Base-by-base conservation (phyloP, 2,329 filamentous ascomycete genomes). In the Aspergillus jensenii region DNA sequence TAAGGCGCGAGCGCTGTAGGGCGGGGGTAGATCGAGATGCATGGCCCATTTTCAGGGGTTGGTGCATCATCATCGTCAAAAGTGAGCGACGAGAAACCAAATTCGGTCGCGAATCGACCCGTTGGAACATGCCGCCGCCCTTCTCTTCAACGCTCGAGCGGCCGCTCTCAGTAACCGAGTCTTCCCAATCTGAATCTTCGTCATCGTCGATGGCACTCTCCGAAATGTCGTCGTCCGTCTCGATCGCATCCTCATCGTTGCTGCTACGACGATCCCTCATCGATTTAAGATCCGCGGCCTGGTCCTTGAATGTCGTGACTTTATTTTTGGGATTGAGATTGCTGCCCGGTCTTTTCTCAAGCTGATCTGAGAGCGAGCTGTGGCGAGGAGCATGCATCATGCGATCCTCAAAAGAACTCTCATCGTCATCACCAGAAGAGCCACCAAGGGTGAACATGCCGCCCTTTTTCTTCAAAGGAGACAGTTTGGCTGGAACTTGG, bases 101-200 rank as follows among this genome's bases (percentile, higher is more conserved):
- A 69, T 96, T 91, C 7, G 88, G 86, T 73, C 87, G 87, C 41
- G 93, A 97, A 73, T 96, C 91, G 49, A 98, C 92, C 8, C 95
- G 89, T 74, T 93, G 87, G 82, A 99, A 99, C 67, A 91, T 82
- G 19, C 27, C 9, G 25, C 25, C 25, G 27, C 86, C 84, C 68
- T 86, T 87, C 60, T 95, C 89, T 61, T 95, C 90, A 52, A 92
- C 83, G 71, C 90, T 96, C 1, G 90, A 90, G 65, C 90, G 89
- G 57, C 88, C 90, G 71, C 90, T 95, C 66, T 96, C 90, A 61
- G 90, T 90, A 21, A 90, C 85, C 0, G 88, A 91, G 65, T 85
- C 82, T 65, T 83, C 82, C 82, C 82, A 85, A 56, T 84, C 82
- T 17, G 80, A 86, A 57, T 88, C 85, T 44, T 85, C 84, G 46